Percentiles rank a stretch among this genome's conserved stretches.
Conservation (phyloP, 192 early-diverging fungal species). For the Coemansia sp. region DNA sequence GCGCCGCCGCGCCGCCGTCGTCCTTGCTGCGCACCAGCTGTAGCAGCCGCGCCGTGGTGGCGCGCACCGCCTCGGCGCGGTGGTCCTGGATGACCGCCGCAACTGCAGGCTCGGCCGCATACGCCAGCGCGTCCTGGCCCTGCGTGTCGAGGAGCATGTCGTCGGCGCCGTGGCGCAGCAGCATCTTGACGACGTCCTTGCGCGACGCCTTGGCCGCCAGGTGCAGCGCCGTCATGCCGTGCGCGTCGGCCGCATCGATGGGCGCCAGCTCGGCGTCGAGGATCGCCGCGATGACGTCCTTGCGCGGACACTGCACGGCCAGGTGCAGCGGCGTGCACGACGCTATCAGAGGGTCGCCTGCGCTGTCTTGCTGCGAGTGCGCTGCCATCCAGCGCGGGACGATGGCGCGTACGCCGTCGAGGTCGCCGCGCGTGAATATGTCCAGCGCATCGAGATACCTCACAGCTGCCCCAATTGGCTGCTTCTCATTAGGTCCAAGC, state of each 20-base stretch:
- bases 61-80: slow-evolving; percentile 58
- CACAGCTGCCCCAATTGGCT: neutral
- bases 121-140: slow-evolving; percentile 64
- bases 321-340: slow-evolving; percentile 59
- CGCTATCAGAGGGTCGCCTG: slow-evolving; percentile 24
- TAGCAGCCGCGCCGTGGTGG: slow-evolving; percentile 57
- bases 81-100: slow-evolving; percentile 63
- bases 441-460: slow-evolving; percentile 53
- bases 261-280: slow-evolving; percentile 55
- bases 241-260: slow-evolving; percentile 59
- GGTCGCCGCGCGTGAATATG: slow-evolving; percentile 44
- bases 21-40: slow-evolving; percentile 54
- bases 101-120: slow-evolving; percentile 44
- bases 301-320: slow-evolving; percentile 69
- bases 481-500: too few species aligned
- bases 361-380: slow-evolving; percentile 11
- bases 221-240: slow-evolving; percentile 77
- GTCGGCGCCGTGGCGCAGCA: slow-evolving; percentile 69
- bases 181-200: slow-evolving; percentile 66
- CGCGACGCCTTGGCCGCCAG: slow-evolving; percentile 70
- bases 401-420: slow-evolving; percentile 29
- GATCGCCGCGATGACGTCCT: slow-evolving; percentile 58
- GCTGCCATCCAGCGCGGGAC: slow-evolving; percentile 46
- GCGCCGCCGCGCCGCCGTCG: slow-evolving; percentile 27
- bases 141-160: slow-evolving; percentile 66